phyloP scores from a whole-genome alignment of 164 flowering plant species.

The Vitis rupestris region DNA sequence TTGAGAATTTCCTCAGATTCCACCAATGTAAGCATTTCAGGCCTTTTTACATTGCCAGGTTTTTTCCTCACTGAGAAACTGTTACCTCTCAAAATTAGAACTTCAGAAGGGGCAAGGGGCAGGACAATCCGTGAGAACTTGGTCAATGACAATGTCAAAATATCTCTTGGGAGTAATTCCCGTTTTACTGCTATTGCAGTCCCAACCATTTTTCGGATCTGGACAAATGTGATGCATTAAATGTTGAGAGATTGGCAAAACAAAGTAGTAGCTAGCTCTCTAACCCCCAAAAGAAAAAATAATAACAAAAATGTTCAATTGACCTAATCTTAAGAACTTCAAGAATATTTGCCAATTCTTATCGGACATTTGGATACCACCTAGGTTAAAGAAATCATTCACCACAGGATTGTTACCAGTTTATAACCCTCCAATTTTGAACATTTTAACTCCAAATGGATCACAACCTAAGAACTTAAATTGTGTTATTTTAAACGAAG shows the following conservation, averaged over 20 bases:
- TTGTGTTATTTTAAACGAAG: too few relatives aligned
- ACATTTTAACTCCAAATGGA: too few relatives aligned
- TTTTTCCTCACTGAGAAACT: slow-evolving; percentile 41
- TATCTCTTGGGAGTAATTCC: slow-evolving; percentile 66
- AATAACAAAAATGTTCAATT: too few relatives aligned
- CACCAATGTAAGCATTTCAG: slow-evolving; percentile 56
- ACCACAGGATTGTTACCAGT: too few relatives aligned
- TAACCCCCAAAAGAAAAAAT: too few relatives aligned
- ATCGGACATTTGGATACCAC: too few relatives aligned
- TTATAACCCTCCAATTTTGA: too few relatives aligned
- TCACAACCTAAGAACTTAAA: too few relatives aligned
- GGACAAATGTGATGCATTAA: slow-evolving; percentile 10
- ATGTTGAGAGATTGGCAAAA: neutral
- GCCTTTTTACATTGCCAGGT: slow-evolving; percentile 41
- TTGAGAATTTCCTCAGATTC: slow-evolving; percentile 65
- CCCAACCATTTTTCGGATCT: slow-evolving; percentile 96
- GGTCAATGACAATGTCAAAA: slow-evolving; percentile 59
- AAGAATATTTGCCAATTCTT: too few relatives aligned
- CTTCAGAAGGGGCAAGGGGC: slow-evolving; percentile 94
- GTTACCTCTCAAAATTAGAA: slow-evolving; percentile 65
- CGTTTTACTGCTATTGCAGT: slow-evolving; percentile 94
- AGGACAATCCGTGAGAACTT: slow-evolving; percentile 79
- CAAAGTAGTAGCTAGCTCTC: neutral
- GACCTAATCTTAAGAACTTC: too few relatives aligned
- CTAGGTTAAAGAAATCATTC: too few relatives aligned